Evolutionary conservation across 805 yeast genomes (phyloP), one percentile per base, ranked within the genome.

Genomic region (Barnettozyma botsteinii): DNA sequence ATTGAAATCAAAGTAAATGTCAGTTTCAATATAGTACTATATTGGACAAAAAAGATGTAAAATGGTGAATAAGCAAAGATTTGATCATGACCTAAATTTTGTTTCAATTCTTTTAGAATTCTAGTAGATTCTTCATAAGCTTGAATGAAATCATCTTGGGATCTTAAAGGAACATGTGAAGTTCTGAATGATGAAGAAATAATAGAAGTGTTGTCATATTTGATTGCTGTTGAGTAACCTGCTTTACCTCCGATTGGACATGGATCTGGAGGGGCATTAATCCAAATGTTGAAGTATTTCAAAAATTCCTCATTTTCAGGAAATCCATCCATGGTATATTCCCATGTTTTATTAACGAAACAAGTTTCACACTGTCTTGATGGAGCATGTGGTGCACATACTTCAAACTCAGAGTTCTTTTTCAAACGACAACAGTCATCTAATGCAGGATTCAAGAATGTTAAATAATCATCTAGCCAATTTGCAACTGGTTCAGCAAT

Each of bases 221-320:
- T 62, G 10, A 86, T 64, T 1, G 88, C 68, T 5, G 68, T 61
- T 1, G 84, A 70, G 56, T 91, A 91, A 0, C 97, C 95, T 0
- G 97, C 97, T 54, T 85, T 84, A 2, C 98, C 98, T 4, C 96
- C 98, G 21, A 91, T 65, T 1, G 98, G 96, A 60, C 98, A 91
- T 3, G 91, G 86, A 52, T 85, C 93, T 42, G 95, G 84, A 20
- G 86, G 85, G 1, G 86, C 64, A 29, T 77, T 69, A 20, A 91
- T 85, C 98, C 98, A 91, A 31, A 82, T 75, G 18, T 74, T 60
- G 56, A 88, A 81, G 51, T 70, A 86, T 33, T 66, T 67, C 77
- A 84, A 75, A 53, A 91, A 91, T 26, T 79, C 80, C 1, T 67
- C 67, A 27, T 77, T 78, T 51, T 76, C 77, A 0, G 98, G 98